phyloP scores from a whole-genome alignment of 306 rosid genomes.

The Canavalia gladiata region DNA sequence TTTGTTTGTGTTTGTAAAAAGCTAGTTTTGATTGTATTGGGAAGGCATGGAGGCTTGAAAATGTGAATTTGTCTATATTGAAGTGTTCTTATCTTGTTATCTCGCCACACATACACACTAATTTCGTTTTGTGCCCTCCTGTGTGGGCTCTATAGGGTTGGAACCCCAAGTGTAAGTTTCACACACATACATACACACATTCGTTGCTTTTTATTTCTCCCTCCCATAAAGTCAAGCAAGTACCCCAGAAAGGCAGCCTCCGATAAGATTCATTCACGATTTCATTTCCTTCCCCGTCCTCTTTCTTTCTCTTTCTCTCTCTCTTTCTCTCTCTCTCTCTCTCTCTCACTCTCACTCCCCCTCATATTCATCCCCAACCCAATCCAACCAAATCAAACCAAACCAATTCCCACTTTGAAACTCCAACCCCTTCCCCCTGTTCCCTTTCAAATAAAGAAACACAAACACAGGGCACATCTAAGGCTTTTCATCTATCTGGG shows the following conservation, averaged over 20 bases:
- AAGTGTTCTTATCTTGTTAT: constrained; percentile 58
- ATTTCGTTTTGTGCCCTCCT: constrained; percentile 50
- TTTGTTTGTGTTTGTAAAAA: constrained; percentile 66
- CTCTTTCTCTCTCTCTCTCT: neutral
- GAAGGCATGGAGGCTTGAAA: constrained; percentile 47
- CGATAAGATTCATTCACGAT: constrained; percentile 38
- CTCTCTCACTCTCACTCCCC: neutral
- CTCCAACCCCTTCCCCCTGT: neutral
- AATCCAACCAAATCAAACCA: neutral
- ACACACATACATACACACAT: constrained; percentile 49
- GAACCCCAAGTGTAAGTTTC: constrained; percentile 47
- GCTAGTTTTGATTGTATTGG: constrained; percentile 56
- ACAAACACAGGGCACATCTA: no score
- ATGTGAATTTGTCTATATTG: constrained; percentile 72
- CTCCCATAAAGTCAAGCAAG: constrained; percentile 48
- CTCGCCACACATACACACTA: constrained; percentile 40
- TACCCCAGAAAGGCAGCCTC: constrained; percentile 39
- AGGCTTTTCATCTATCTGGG: no score
- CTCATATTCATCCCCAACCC: neutral
- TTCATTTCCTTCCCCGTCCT: neutral
- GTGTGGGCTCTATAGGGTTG: constrained; percentile 40
- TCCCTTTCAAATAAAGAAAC: neutral
- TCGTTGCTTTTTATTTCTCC: neutral
- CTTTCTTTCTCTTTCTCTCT: neutral
- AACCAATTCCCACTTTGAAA: neutral